Evolutionary conservation across 2,329 filamentous ascomycete genomes (phyloP).

Genomic region (Ophiocordyceps camponoti-saundersi): DNA sequence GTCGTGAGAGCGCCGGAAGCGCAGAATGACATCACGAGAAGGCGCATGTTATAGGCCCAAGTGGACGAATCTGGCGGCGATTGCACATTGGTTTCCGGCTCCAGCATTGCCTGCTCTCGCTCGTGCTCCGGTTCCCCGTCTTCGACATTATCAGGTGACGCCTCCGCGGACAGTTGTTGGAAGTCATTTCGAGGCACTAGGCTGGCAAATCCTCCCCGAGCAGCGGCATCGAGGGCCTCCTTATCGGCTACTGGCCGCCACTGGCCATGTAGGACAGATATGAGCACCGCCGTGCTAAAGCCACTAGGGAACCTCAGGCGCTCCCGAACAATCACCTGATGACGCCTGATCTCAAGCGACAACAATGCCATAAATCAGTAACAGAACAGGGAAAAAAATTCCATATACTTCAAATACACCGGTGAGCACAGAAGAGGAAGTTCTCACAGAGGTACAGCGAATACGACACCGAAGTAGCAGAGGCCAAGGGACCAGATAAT

Average conservation of each 20-base stretch:
- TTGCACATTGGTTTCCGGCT: constrained; percentile 7
- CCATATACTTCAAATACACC: neutral
- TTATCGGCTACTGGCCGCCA: constrained; percentile 15
- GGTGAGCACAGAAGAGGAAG: neutral
- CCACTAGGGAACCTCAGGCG: constrained; percentile 88
- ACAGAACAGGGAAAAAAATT: neutral
- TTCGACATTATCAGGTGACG: constrained; percentile 8
- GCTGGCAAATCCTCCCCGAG: constrained; percentile 24
- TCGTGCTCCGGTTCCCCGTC: constrained; percentile 4
- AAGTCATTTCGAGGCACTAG: constrained; percentile 11
- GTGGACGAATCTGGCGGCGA: constrained; percentile 7
- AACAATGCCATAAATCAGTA: neutral
- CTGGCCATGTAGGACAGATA: constrained; percentile 68
- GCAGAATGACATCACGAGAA: constrained; percentile 39
- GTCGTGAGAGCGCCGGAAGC: constrained; percentile 55
- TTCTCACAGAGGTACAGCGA: constrained; percentile 67
- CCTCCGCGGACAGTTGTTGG: neutral
- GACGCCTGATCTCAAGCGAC: constrained; percentile 30
- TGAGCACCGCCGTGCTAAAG: constrained; percentile 87
- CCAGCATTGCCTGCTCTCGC: constrained; percentile 12
- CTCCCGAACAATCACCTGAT: constrained; percentile 84
- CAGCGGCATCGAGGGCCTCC: constrained; percentile 17
- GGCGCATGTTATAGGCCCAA: constrained; percentile 31
- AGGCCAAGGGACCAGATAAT: constrained; percentile 84
- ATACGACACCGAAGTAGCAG: constrained; percentile 92